These are phyloP conservation scores for Fusarium bactridioides DNA, from an alignment of 2,329 filamentous ascomycete species.

Conservation along the genomic window DNA sequence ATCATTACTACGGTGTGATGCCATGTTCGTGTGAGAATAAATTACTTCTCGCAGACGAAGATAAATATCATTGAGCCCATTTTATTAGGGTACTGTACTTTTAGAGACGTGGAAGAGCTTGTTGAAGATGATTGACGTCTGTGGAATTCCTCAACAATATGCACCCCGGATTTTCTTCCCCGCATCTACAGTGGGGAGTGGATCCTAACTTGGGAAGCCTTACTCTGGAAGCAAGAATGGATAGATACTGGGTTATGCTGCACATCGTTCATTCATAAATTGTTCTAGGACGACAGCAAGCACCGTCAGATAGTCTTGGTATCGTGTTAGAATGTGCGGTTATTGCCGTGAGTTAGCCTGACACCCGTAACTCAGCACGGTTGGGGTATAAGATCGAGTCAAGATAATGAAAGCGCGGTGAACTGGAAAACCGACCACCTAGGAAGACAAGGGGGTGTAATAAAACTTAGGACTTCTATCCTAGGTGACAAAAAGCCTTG, in stretches of 20 bases:
- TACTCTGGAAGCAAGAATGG: not conserved
- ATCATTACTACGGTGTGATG: not conserved
- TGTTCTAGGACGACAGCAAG: not conserved
- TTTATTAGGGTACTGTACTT: not conserved
- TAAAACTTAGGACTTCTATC: too few species aligned
- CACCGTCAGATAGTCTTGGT: not conserved
- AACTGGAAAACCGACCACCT: not conserved
- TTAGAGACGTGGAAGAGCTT: not conserved
- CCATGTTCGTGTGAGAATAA: not conserved
- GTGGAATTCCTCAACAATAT: slow-evolving; percentile 19
- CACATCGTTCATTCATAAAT: not conserved
- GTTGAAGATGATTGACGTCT: not conserved
- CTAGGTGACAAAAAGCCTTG: too few species aligned
- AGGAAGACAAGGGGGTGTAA: not conserved
- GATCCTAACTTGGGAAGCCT: not conserved
- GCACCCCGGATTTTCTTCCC: slow-evolving; percentile 41
- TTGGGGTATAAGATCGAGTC: too few species aligned
- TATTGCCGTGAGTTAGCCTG: not conserved
- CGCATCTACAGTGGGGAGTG: slow-evolving; percentile 33
- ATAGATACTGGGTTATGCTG: not conserved
- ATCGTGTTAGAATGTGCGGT: not conserved
- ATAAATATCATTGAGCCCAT: not conserved
- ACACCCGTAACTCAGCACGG: not conserved
- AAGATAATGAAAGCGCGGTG: not conserved
- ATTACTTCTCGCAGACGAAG: too few species aligned